Evolutionary conservation across 2,329 filamentous ascomycete genomes (phyloP).

Genomic region (Diaporthe citri): DNA sequence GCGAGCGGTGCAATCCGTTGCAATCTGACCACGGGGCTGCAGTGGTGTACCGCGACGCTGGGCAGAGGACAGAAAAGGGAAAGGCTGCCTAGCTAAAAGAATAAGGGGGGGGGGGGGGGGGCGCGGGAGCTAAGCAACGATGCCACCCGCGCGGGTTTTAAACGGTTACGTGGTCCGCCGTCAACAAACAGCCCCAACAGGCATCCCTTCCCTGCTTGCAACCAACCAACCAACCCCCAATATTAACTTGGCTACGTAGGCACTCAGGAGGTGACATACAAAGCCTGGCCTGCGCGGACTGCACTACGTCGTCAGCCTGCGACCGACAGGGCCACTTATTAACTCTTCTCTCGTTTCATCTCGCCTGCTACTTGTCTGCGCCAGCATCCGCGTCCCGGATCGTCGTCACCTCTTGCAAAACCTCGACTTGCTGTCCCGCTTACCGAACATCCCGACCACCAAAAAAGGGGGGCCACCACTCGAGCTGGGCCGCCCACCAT

Average conservation of each 20-base stretch:
- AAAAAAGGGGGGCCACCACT: neutral
- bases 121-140: constrained; percentile 25
- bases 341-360: neutral
- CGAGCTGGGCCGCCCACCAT: neutral
- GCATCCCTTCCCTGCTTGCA: constrained; percentile 27
- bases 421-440: constrained; percentile 4
- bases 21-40: constrained; percentile 7
- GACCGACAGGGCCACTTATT: neutral
- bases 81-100: neutral
- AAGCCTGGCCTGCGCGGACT: neutral
- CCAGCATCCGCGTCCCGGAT: neutral
- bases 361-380: neutral
- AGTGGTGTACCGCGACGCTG: neutral
- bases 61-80: neutral
- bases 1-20: constrained; percentile 13
- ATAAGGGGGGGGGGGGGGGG: constrained; percentile 10
- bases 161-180: constrained; percentile 27
- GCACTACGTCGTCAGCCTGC: constrained; percentile 3
- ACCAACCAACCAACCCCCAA: constrained; percentile 6
- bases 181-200: constrained; percentile 16
- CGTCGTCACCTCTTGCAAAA: neutral
- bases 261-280: neutral
- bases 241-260: constrained; percentile 14
- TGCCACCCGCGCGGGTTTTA: constrained; percentile 26
- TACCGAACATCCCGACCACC: constrained; percentile 3